Evolutionary conservation across 371 early-diverging fungal species (phyloP).

Genomic region (Circinella minor): DNA sequence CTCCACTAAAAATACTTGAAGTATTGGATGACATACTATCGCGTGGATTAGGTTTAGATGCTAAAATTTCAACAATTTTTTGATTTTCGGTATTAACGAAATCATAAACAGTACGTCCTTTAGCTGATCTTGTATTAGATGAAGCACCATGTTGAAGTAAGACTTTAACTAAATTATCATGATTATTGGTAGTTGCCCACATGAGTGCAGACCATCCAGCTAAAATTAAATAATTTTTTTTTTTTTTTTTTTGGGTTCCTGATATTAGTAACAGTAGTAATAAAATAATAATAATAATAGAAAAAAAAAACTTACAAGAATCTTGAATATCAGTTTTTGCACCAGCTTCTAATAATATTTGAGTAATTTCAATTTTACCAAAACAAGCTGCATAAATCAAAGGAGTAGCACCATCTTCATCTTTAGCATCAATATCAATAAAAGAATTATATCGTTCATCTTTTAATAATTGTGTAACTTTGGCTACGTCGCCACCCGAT

Average conservation of each 20-base stretch:
- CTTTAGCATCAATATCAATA: constrained; percentile 80
- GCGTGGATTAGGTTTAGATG: constrained; percentile 57
- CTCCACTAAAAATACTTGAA: constrained; percentile 32
- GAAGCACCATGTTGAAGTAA: constrained; percentile 83
- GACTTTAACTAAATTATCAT: constrained; percentile 72
- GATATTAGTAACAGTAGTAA: neutral
- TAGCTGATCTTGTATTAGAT: constrained; percentile 65
- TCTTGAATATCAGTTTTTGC: constrained; percentile 81
- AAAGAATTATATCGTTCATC: constrained; percentile 53
- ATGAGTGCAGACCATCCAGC: constrained; percentile 93
- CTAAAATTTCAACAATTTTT: constrained; percentile 62
- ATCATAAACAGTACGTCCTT: constrained; percentile 82
- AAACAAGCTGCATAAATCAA: constrained; percentile 89
- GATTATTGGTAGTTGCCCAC: constrained; percentile 91
- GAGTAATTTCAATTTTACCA: constrained; percentile 75
- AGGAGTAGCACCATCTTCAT: constrained; percentile 85
- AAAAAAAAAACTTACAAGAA: constrained; percentile 58
- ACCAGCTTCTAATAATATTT: constrained; percentile 71
- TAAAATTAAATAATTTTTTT: constrained; percentile 17
- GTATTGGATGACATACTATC: constrained; percentile 55
- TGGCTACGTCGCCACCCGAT: constrained; percentile 93
- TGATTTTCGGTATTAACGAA: constrained; percentile 59
- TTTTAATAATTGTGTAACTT: constrained; percentile 72
- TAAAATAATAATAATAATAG: neutral
- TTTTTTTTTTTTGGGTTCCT: neutral